Percentiles rank a stretch among this genome's conserved stretches.
These are phyloP conservation scores for Oropetium thomaeum DNA, from an alignment of 176 grass and related monocot genomes.

Conservation along the genomic window DNA sequence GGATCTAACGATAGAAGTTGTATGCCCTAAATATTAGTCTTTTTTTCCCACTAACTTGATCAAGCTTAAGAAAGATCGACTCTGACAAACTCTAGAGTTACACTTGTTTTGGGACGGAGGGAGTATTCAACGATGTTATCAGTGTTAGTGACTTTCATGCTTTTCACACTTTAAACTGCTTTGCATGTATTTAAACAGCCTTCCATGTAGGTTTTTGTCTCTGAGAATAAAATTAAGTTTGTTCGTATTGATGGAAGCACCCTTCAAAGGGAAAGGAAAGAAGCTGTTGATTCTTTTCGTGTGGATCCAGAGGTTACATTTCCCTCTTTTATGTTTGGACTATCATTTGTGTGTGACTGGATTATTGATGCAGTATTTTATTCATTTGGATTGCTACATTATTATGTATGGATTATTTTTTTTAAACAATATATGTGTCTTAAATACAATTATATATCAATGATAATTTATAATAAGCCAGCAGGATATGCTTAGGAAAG, in stretches of 20 bases:
- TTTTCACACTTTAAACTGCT: constrained; percentile 24
- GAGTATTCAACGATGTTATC: neutral
- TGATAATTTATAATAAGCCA: neutral
- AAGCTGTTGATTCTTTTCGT: constrained; percentile 82
- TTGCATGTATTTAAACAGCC: neutral
- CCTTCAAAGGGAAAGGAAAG: constrained; percentile 78
- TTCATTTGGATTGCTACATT: neutral
- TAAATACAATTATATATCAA: neutral
- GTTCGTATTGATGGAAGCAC: constrained; percentile 88
- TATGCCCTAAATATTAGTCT: too few species aligned
- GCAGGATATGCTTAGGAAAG: neutral
- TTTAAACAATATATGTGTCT: neutral
- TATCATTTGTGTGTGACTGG: neutral
- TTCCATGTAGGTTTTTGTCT: constrained; percentile 58
- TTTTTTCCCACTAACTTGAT: too few species aligned
- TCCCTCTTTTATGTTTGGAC: constrained; percentile 2
- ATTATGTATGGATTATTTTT: neutral
- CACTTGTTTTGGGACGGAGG: too few species aligned
- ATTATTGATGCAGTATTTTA: neutral
- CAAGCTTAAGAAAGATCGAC: too few species aligned
- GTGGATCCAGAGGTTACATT: constrained; percentile 55
- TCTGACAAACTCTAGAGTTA: too few species aligned
- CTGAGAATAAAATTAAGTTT: constrained; percentile 75
- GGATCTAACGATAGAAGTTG: too few species aligned
- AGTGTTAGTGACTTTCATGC: neutral